Base-by-base conservation (phyloP, 805 yeast genomes). In the Saturnispora ahearnii region DNA sequence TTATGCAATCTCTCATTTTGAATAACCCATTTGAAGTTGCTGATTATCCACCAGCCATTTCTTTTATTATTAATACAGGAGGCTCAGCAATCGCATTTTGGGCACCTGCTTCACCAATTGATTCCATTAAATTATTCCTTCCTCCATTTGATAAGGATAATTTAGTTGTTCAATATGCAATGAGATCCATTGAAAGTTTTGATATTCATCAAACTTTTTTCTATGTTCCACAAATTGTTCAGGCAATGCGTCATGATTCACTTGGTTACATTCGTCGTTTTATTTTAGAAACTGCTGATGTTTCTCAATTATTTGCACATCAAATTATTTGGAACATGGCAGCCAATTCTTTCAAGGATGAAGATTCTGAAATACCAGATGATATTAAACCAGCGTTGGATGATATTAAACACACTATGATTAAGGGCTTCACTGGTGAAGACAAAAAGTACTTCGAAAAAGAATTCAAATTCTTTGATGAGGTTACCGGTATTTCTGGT, bases 291-390 rank as follows among this genome's bases (percentile, higher is more conserved):
- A 87, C 97, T 1, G 97, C 96, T 1, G 82, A 84, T 61, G 87
- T 89, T 12, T 83, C 93, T 28, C 95, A 87, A 57, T 71, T 91
- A 54, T 93, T 93, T 73, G 90, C 98, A 0, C 99, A 93, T 66
- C 99, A 93, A 67, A 90, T 93, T 56, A 88, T 93, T 49, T 93
- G 99, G 99, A 93, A 93, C 61, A 88, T 93, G 86, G 68, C 84
- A 60, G 98, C 99, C 1, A 93, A 95, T 62, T 79, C 89, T 54
- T 93, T 78, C 66, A 84, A 83, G 57, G 97, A 87, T 62, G 98
- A 91, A 58, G 96, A 91, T 9, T 82, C 88, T 0, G 72, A 79
- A 0, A 73, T 77, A 7, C 93, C 95, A 4, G 96, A 90, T 66
- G 72, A 77, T 1, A 71, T 91, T 60, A 91, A 91, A 65, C 96